A percentile compares a stretch with the other conserved stretches of the same genome.
phyloP scores from a whole-genome alignment of 768 basidiomycete genomes.

The Tricholoma flavovirens region DNA sequence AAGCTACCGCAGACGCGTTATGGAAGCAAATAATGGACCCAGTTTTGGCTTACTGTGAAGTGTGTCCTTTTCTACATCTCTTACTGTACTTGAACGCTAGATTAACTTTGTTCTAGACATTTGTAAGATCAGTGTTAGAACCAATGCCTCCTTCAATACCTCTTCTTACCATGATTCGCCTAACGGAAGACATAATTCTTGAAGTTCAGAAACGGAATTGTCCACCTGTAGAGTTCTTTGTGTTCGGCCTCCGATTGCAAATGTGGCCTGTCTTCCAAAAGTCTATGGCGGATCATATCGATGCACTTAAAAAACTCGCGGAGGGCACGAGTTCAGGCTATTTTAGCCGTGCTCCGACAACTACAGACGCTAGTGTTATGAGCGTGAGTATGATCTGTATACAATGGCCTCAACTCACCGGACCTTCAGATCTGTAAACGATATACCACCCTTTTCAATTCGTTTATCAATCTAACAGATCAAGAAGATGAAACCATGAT shows the following conservation, averaged over 20 bases:
- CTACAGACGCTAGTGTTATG: conserved; percentile 65
- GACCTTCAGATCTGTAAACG: conserved; percentile 56
- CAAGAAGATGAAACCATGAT: conserved; percentile 95
- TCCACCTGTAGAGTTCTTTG: conserved; percentile 73
- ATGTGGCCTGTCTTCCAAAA: conserved; percentile 96
- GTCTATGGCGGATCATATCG: conserved; percentile 77
- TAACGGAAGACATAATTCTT: conserved; percentile 74
- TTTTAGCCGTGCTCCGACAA: conserved; percentile 52
- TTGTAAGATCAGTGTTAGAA: conserved; percentile 62
- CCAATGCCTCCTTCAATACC: conserved; percentile 70
- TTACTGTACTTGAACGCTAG: neutral
- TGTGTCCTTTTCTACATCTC: conserved; percentile 21
- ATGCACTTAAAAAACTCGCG: conserved; percentile 75
- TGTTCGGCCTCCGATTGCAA: conserved; percentile 73
- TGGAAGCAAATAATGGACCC: conserved; percentile 97
- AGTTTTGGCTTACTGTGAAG: conserved; percentile 80
- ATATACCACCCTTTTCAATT: conserved; percentile 78
- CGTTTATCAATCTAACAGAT: conserved; percentile 72
- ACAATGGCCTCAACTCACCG: conserved; percentile 6
- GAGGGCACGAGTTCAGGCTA: conserved; percentile 63
- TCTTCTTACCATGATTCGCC: conserved; percentile 85
- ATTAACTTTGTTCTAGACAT: conserved; percentile 40
- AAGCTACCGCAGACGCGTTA: conserved; percentile 50
- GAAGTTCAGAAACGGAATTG: conserved; percentile 77
- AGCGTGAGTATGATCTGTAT: conserved; percentile 36